Conservation (phyloP, 2,329 filamentous ascomycete species). For the Colletotrichum simmondsii region DNA sequence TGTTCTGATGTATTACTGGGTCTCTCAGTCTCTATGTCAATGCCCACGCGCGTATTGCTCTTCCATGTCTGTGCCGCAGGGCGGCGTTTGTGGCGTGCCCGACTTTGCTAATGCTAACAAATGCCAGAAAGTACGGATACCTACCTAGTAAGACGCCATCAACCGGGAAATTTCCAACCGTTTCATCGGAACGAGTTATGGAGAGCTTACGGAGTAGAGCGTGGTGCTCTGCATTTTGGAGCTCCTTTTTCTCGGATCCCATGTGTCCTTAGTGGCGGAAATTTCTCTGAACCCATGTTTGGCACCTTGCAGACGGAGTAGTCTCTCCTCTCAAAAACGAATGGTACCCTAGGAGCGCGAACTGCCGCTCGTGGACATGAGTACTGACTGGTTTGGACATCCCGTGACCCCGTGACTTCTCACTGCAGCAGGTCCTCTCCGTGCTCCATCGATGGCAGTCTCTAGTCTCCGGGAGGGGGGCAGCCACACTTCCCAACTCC, state of each 20-base stretch:
- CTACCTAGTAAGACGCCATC: not conserved
- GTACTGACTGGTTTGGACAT: not conserved
- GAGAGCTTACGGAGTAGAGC: not conserved
- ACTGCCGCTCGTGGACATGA: conserved; percentile 9
- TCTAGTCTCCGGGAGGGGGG: not conserved
- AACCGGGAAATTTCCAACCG: conserved; percentile 22
- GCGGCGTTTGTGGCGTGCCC: not conserved
- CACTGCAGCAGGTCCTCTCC: not conserved
- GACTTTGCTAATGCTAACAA: not conserved
- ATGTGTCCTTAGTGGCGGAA: conserved; percentile 23
- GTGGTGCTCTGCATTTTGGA: not conserved
- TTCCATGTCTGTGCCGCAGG: not conserved
- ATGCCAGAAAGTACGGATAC: not conserved
- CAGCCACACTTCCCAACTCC: not conserved
- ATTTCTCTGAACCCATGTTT: not conserved
- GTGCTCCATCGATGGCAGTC: conserved; percentile 22
- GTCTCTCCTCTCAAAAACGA: not conserved
- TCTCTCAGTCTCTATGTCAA: not conserved
- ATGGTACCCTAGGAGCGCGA: not conserved
- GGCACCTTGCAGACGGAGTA: conserved; percentile 8
- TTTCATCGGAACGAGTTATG: conserved; percentile 21
- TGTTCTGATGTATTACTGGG: not conserved
- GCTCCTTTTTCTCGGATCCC: not conserved
- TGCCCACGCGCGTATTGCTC: too few relatives aligned
- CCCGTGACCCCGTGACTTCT: conserved; percentile 19